phyloP scores from a whole-genome alignment of 2,329 filamentous ascomycete genomes.

The Madurella mycetomatis region DNA sequence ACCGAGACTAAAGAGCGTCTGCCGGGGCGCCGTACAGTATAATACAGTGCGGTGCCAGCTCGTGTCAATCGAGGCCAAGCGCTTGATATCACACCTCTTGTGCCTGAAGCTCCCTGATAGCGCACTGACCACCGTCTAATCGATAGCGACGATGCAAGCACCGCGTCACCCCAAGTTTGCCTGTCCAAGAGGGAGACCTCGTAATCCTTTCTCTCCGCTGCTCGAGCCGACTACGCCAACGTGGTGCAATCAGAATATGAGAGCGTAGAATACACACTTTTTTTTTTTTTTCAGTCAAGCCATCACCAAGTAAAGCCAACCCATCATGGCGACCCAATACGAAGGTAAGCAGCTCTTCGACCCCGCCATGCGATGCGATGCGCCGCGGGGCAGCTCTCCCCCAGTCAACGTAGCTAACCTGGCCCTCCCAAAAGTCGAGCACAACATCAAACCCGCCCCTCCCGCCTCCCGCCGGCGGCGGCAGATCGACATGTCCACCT shows the following conservation, averaged over 20 bases:
- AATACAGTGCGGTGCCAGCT: no score
- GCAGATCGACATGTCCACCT: slow-evolving; percentile 60
- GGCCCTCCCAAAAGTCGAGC: slow-evolving; percentile 52
- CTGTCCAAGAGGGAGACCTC: slow-evolving; percentile 5
- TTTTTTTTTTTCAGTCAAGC: not conserved
- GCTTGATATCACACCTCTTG: no score
- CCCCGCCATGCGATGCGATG: slow-evolving; percentile 6
- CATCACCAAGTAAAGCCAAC: not conserved
- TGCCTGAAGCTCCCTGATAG: not conserved
- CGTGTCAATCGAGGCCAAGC: no score
- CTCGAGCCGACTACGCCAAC: not conserved
- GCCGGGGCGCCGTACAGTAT: no score
- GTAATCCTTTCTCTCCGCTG: not conserved
- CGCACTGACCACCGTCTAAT: slow-evolving; percentile 19
- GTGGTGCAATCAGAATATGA: not conserved
- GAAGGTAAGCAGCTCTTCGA: slow-evolving; percentile 40
- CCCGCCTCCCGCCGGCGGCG: slow-evolving; percentile 42
- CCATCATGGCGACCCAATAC: slow-evolving; percentile 53
- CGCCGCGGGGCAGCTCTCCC: slow-evolving; percentile 5
- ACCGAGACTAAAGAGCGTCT: no score
- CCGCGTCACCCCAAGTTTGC: slow-evolving; percentile 27
- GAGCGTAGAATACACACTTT: not conserved
- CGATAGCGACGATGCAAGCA: slow-evolving; percentile 19
- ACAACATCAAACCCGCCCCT: slow-evolving; percentile 51
- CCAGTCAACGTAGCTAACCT: not conserved